phyloP scores from a whole-genome alignment of 1,139 yeast species.

The Pichia inconspicua region DNA sequence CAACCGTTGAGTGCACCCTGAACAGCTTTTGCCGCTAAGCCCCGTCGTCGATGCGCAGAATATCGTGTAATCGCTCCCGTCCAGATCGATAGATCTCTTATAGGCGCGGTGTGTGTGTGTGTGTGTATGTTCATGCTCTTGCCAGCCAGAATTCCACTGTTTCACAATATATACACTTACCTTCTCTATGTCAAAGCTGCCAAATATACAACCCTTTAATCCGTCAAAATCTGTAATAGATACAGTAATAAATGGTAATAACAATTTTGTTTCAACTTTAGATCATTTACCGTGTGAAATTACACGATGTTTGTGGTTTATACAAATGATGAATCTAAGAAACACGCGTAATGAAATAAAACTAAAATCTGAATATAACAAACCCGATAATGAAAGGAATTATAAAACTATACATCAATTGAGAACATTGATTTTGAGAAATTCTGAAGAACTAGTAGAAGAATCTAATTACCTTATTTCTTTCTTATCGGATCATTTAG shows the following conservation, averaged over 20 bases:
- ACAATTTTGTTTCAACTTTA: conserved; percentile 30
- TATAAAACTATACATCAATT: not conserved
- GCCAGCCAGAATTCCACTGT: too few relatives aligned
- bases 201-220: not conserved
- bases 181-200: not conserved
- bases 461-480: conserved; percentile 21
- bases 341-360: conserved; percentile 14
- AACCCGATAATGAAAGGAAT: not conserved
- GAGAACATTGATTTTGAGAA: conserved; percentile 10
- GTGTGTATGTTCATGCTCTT: too few relatives aligned
- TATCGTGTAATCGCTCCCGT: too few relatives aligned
- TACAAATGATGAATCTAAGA: conserved; percentile 34
- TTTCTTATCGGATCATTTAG: conserved; percentile 19
- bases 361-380: conserved; percentile 12
- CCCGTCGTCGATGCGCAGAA: too few relatives aligned
- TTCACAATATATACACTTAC: too few relatives aligned
- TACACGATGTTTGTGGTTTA: conserved; percentile 39
- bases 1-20: too few relatives aligned
- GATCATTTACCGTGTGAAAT: conserved; percentile 46
- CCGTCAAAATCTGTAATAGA: not conserved
- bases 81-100: too few relatives aligned
- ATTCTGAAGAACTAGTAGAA: conserved; percentile 17
- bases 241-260: conserved; percentile 19
- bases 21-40: too few relatives aligned
- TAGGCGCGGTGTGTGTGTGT: too few relatives aligned